Evolutionary conservation across 2,329 filamentous ascomycete species (phyloP), one percentile per base, ranked within the genome.

Genomic region (Fusarium marasasianum): DNA sequence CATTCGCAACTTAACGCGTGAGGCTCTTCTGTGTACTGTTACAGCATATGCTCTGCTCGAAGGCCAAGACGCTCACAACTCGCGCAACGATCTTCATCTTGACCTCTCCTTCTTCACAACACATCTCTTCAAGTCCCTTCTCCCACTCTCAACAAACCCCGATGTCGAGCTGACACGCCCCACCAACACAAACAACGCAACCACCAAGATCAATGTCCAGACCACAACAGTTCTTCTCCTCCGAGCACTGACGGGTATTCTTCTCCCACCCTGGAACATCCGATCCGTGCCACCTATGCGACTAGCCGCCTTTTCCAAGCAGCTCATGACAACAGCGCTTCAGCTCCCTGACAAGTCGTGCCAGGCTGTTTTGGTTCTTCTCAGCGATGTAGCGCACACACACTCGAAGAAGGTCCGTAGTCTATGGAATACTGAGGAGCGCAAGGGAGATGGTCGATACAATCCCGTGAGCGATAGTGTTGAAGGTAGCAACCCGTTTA

Each of bases 31-130:
- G 64, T 98, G 96, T 85, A 97, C 95, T 66, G 95, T 97, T 78
- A 99, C 96, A 2, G 96, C 97, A 33, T 98, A 97, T 80, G 95
- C 96, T n/a, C 91, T 99, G 12, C 91, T 99, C 44, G 94, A 96
- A 73, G 96, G 96, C 55, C 96, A 99, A 84, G 96, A 98, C 79
- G 94, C 92, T 22, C 92, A 93, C 84, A 96, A 95, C 83, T 93
- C 94, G 55, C 93, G 94, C 65, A 89, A 91, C 48, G 88, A 92
- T 50, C 89, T 98, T 9, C 93, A 95, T 79, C 91, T 99, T 55
- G 97, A 99, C 81, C 90, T 99, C 43, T 94, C 93, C 78, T 98
- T 95, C 87, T 99, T 99, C 88, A 95, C 94, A 78, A 94, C 93
- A 20, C 94, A 98, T 82, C 93, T 99, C 67, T 99, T 97, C 87